phyloP scores from a whole-genome alignment of 495 filamentous ascomycete species.

The Evansstolkia leycettana region DNA sequence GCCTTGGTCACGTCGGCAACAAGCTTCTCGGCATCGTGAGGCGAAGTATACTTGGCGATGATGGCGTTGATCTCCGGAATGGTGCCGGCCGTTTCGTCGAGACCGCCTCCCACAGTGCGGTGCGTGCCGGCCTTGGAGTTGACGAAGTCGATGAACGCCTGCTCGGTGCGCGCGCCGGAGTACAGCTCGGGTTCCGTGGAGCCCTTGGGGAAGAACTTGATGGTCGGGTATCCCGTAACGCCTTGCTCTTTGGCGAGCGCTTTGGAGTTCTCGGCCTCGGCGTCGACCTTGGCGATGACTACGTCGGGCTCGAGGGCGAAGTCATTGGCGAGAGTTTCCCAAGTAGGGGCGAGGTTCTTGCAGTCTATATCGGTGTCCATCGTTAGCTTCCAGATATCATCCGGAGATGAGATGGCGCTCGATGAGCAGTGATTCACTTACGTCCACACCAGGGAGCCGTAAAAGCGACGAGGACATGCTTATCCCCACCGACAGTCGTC shows the following conservation, averaged over 20 bases:
- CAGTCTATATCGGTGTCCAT: constrained; percentile 55
- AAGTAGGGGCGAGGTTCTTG: constrained; percentile 83
- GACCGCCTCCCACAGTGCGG: constrained; percentile 69
- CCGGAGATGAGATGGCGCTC: constrained; percentile 1
- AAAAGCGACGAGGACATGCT: constrained; percentile 90
- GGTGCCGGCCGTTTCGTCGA: constrained; percentile 71
- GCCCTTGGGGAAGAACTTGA: constrained; percentile 95
- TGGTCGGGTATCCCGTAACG: constrained; percentile 81
- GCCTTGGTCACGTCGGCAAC: constrained; percentile 57
- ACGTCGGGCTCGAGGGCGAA: constrained; percentile 67
- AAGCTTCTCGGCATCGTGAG: constrained; percentile 41
- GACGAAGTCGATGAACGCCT: constrained; percentile 66
- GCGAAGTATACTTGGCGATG: constrained; percentile 49
- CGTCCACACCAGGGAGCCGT: constrained; percentile 96
- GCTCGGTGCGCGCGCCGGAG: constrained; percentile 65
- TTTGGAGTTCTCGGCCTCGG: constrained; percentile 75
- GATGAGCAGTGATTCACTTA: constrained; percentile 38
- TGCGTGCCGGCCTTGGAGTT: constrained; percentile 85
- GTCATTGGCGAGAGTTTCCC: constrained; percentile 77
- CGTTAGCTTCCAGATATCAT: neutral
- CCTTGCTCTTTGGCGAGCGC: constrained; percentile 63
- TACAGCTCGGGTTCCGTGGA: constrained; percentile 62
- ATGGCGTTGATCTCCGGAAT: constrained; percentile 65
- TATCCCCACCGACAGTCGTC: constrained; percentile 65
- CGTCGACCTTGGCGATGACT: constrained; percentile 87